Evolutionary conservation across 164 flowering plant species (phyloP), one percentile per base, ranked within the genome.

Genomic region (Kalanchoe fedtschenkoi): DNA sequence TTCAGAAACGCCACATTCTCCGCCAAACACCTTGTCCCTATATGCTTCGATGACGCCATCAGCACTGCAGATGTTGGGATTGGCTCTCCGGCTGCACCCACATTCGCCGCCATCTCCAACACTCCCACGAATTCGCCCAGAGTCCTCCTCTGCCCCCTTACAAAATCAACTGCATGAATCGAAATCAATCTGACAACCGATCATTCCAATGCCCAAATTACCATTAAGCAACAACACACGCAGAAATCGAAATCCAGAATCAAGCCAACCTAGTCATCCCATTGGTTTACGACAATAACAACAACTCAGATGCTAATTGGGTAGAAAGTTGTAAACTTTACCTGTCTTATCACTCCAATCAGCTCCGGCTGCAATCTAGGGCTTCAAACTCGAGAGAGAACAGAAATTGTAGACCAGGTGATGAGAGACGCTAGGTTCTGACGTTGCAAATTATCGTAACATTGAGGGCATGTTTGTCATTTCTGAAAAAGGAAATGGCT

Each of bases 31-130:
- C 74, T 77, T 13, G 68, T 46, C 17, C 72, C 82, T 10, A 91
- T 83, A 73, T 88, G 96, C 78, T 91, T 87, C 33, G 96, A 75
- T 19, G 95, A 65, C 42, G 95, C 77, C 86, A 77, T 91, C 41
- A 91, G 74, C 28, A 87, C 84, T 7, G 96, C 75, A 39, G 95
- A 88, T 2, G 95, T 86, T 41, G 97, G 90, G 69, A 91, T 75
- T 70, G 95, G 92, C 34, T 82, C 78, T 51, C 87, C 96, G 15
- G 61, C 63, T 6, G 80, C 79, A 63, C 81, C 90, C 66, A 83
- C 87, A 1, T 78, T 57, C 57, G 75, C 79, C 60, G 79, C 83
- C 89, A 83, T 86, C 53, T 60, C 69, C 44, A 35, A 46, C 58
- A 41, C 61, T n/a, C n/a, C n/a, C n/a, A n/a, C n/a, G n/a, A n/a